phyloP scores from a whole-genome alignment of 1,284 basidiomycete genomes.

The Cerioporus squamosus region DNA sequence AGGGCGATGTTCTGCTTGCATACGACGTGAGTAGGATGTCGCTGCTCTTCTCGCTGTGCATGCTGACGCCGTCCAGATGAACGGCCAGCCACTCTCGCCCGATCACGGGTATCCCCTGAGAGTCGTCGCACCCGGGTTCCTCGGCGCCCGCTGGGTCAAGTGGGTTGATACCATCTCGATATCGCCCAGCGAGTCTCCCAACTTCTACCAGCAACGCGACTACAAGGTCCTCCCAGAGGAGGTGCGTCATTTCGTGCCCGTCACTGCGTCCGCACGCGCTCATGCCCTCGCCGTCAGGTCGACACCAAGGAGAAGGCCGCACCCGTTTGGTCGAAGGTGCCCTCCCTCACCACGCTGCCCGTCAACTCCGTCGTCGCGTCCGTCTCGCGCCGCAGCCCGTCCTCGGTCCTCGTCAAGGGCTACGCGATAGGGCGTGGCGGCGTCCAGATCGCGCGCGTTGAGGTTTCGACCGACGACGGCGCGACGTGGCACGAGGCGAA shows the following conservation, averaged over 20 bases:
- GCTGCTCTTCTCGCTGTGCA: background rate
- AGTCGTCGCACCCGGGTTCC: constrained; percentile 69
- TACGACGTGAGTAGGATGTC: constrained; percentile 50
- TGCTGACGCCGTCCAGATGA: constrained; percentile 55
- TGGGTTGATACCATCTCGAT: constrained; percentile 70
- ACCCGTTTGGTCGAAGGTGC: constrained; percentile 51
- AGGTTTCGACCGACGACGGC: constrained; percentile 58
- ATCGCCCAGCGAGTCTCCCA: constrained; percentile 57
- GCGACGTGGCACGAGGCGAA: constrained; percentile 52
- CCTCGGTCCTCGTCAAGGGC: constrained; percentile 51
- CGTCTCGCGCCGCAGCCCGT: constrained; percentile 29
- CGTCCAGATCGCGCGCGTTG: constrained; percentile 51
- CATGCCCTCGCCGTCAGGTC: constrained; percentile 11
- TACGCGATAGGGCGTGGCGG: constrained; percentile 58
- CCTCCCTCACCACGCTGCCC: constrained; percentile 62
- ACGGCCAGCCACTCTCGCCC: constrained; percentile 58
- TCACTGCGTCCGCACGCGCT: background rate
- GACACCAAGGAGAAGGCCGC: constrained; percentile 41
- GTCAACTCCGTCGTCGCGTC: constrained; percentile 66
- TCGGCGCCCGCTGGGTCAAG: constrained; percentile 80
- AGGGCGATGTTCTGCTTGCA: constrained; percentile 61
- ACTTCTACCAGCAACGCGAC: constrained; percentile 71
- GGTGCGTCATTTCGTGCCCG: constrained; percentile 36
- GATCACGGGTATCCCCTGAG: constrained; percentile 76
- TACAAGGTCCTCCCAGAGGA: constrained; percentile 68